Percentiles rank a stretch among this genome's conserved stretches.
phyloP scores from a whole-genome alignment of 1,284 basidiomycete species.

The Fistulinella staudtii region DNA sequence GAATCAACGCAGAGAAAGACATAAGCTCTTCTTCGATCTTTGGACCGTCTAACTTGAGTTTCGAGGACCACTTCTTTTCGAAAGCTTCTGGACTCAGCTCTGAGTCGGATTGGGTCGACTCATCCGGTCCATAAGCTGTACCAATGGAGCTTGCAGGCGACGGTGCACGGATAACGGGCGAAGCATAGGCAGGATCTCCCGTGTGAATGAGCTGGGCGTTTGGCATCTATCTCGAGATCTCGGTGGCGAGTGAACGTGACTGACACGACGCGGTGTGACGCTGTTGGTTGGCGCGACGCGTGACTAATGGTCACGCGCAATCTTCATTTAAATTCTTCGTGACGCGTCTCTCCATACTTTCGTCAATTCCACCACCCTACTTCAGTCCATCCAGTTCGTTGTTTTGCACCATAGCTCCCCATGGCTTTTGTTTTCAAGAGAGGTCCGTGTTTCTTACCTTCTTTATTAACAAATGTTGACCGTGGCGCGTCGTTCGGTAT shows the following conservation, averaged over 20 bases:
- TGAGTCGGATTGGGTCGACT: conserved; percentile 53
- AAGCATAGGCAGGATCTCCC: conserved; percentile 51
- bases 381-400: conserved; percentile 4
- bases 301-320: conserved; percentile 30
- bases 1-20: conserved; percentile 24
- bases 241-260: conserved; percentile 4
- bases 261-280: conserved; percentile 30
- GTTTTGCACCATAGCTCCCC: conserved; percentile 5
- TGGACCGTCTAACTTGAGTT: conserved; percentile 31
- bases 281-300: conserved; percentile 29
- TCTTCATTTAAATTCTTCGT: conserved; percentile 27
- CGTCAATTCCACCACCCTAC: conserved; percentile 31
- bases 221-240: conserved; percentile 18
- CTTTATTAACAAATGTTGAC: conserved; percentile 7
- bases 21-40: conserved; percentile 31
- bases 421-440: conserved; percentile 76
- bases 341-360: conserved; percentile 30
- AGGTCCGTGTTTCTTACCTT: conserved; percentile 43
- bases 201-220: conserved; percentile 30
- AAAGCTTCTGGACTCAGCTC: conserved; percentile 51
- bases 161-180: conserved; percentile 60
- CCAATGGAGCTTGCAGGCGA: conserved; percentile 72
- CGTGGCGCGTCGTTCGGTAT: conserved; percentile 10
- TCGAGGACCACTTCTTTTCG: conserved; percentile 48
- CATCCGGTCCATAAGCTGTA: conserved; percentile 59